Conservation (phyloP, 2,329 filamentous ascomycete genomes). For the Trichoderma arundinaceum region DNA sequence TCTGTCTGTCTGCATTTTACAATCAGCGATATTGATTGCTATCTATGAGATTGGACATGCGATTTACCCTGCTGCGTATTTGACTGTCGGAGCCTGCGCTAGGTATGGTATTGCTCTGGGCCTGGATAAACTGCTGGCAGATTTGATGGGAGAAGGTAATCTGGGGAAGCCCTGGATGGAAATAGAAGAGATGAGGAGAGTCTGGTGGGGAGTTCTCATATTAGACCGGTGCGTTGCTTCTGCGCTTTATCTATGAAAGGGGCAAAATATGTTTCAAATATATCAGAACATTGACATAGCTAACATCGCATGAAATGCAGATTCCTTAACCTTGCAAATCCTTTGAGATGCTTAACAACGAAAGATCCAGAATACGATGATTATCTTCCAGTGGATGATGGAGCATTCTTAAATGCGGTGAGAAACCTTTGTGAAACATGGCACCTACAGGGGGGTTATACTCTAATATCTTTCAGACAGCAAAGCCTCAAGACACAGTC, state of each 20-base stretch:
- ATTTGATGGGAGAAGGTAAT: background rate
- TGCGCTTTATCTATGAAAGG: background rate
- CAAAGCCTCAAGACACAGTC: constrained; percentile 3
- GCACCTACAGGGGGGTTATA: fast-evolving
- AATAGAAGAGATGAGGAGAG: constrained; percentile 17
- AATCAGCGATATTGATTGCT: constrained; percentile 9
- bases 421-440: background rate
- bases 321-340: constrained; percentile 11
- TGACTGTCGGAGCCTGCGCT: constrained; percentile 15
- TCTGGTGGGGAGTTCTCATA: constrained; percentile 15
- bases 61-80: constrained; percentile 10
- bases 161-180: constrained; percentile 7
- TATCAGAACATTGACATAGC: no score
- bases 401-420: background rate
- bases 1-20: constrained; percentile 7
- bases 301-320: background rate
- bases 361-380: constrained; percentile 18
- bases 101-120: constrained; percentile 4
- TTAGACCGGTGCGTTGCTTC: background rate
- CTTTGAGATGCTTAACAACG: background rate
- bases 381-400: constrained; percentile 8
- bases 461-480: background rate
- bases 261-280: no score
- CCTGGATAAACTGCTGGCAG: constrained; percentile 4
- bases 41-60: constrained; percentile 14